phyloP scores from a whole-genome alignment of 2,329 filamentous ascomycete species.

The Pseudodiploospora longispora region DNA sequence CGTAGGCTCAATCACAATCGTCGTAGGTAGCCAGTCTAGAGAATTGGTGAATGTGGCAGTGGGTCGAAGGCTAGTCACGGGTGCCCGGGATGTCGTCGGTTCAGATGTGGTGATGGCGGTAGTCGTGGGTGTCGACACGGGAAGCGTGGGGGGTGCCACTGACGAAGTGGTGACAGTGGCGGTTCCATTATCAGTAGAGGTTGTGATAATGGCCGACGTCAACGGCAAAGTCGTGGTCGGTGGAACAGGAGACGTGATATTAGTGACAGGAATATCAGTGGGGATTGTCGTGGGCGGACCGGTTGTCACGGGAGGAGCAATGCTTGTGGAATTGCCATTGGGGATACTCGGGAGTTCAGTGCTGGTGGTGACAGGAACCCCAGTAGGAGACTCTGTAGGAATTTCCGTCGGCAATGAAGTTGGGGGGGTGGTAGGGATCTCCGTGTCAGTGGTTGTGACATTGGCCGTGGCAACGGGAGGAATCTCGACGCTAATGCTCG shows the following conservation, averaged over 20 bases:
- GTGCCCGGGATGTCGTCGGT: constrained; percentile 7
- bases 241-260: background rate
- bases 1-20: constrained; percentile 48
- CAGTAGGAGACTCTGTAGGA: background rate
- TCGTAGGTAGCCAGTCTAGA: constrained; percentile 47
- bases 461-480: constrained; percentile 16
- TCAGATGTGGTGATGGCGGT: background rate
- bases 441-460: constrained; percentile 5
- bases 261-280: constrained; percentile 2
- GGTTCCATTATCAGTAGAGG: background rate
- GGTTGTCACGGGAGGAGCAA: background rate
- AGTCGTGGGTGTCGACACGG: constrained; percentile 14
- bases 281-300: background rate
- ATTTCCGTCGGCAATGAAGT: background rate
- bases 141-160: constrained; percentile 5
- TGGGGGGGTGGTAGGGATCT: background rate
- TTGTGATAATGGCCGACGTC: constrained; percentile 1
- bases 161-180: background rate
- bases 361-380: constrained; percentile 2
- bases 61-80: constrained; percentile 32
- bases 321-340: background rate
- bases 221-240: background rate
- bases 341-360: constrained; percentile 4
- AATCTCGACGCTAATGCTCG: background rate
- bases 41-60: constrained; percentile 36